phyloP scores from a whole-genome alignment of 148 eudicot species.

The Silene conica region DNA sequence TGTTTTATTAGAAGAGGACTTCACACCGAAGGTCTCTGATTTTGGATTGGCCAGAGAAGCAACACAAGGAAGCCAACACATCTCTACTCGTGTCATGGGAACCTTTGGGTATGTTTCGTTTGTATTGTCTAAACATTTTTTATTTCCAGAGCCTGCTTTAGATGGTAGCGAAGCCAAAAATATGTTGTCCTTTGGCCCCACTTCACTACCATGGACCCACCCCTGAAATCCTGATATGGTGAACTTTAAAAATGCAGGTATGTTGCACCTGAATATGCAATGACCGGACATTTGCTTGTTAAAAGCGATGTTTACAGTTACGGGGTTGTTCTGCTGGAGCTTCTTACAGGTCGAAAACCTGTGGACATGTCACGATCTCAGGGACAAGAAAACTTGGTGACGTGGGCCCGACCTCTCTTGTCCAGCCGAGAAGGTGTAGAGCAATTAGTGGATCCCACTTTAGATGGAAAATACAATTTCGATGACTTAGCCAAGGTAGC shows the following conservation, averaged over 20 bases:
- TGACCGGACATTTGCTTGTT: constrained; percentile 76
- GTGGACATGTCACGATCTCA: constrained; percentile 85
- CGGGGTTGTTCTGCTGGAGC: constrained; percentile 88
- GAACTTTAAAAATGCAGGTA: constrained; percentile 17
- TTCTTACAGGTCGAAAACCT: constrained; percentile 78
- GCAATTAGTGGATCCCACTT: constrained; percentile 68
- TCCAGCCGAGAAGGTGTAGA: constrained; percentile 75
- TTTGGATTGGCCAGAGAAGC: constrained; percentile 99
- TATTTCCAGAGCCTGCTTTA: neutral
- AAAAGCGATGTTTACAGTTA: constrained; percentile 95
- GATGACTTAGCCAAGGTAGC: constrained; percentile 93
- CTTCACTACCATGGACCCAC: neutral
- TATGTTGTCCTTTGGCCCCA: neutral
- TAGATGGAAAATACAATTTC: constrained; percentile 55
- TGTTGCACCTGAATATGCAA: constrained; percentile 14
- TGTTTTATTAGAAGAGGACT: constrained; percentile 86
- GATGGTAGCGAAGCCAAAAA: neutral
- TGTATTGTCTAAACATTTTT: constrained; percentile 6
- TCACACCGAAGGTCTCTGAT: constrained; percentile 94
- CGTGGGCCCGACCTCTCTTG: constrained; percentile 78
- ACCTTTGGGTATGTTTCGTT: constrained; percentile 77
- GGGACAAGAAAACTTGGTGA: constrained; percentile 87
- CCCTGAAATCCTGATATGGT: constrained; percentile 13
- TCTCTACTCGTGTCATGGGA: constrained; percentile 99
- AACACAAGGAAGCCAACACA: constrained; percentile 90